Evolutionary conservation across 345 rosid genomes (phyloP).

Genomic region (Gossypium mustelinum): DNA sequence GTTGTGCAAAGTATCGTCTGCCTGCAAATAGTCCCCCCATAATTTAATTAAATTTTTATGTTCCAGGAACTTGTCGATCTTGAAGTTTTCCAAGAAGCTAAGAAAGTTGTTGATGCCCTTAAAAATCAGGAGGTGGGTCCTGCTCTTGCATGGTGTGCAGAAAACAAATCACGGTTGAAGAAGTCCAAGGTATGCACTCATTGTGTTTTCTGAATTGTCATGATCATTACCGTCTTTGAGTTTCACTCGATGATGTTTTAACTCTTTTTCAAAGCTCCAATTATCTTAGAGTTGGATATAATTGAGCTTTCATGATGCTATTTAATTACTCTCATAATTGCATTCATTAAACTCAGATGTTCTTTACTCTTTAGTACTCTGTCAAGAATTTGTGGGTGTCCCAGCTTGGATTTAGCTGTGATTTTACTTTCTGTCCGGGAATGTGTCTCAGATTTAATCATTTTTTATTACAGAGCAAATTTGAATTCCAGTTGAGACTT

Average conservation of each 20-base stretch:
- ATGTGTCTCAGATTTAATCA: neutral
- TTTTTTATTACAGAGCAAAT: constrained; percentile 62
- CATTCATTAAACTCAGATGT: neutral
- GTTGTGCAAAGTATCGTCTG: neutral
- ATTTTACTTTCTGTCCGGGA: neutral
- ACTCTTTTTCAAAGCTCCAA: neutral
- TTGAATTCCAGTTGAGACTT: constrained; percentile 91
- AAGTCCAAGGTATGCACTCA: constrained; percentile 66
- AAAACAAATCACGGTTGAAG: constrained; percentile 83
- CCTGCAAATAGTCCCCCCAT: neutral
- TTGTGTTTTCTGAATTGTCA: neutral
- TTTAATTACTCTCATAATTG: neutral
- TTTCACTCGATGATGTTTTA: neutral
- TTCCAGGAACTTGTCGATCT: constrained; percentile 89
- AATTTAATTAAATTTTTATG: constrained; percentile 5
- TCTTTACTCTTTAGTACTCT: neutral
- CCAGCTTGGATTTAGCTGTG: neutral
- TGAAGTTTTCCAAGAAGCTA: constrained; percentile 88
- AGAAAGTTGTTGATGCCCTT: constrained; percentile 83
- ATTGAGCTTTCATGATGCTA: neutral
- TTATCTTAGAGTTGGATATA: neutral
- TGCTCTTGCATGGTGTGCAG: constrained; percentile 90
- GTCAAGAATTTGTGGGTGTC: neutral
- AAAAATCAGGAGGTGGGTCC: constrained; percentile 72
- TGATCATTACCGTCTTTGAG: neutral